Evolutionary conservation across 78 protist species (phyloP).

Genomic region (Polysphondylium violaceum): DNA sequence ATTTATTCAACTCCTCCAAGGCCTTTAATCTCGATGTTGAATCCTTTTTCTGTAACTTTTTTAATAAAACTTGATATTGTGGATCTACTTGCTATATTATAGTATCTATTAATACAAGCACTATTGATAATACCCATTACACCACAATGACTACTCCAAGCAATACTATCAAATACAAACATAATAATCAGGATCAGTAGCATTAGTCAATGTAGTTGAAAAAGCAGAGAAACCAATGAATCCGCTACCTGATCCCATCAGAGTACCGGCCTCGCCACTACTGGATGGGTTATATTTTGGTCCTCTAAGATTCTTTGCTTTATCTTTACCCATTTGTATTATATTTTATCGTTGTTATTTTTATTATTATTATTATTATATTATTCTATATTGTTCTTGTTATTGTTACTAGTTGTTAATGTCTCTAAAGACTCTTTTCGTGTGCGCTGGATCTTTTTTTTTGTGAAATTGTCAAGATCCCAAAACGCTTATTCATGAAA

Average conservation of each 20-base stretch:
- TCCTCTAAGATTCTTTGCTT: constrained; percentile 13
- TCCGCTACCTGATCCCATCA: constrained; percentile 11
- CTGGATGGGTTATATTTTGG: constrained; percentile 33
- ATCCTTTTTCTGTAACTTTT: constrained; percentile 59
- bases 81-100: constrained; percentile 60
- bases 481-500: no score
- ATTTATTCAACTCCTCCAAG: constrained; percentile 26
- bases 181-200: constrained; percentile 63
- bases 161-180: no score
- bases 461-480: no score
- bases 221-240: constrained; percentile 73
- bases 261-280: constrained; percentile 25
- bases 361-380: no score
- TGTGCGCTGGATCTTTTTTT: no score
- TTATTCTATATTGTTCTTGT: no score
- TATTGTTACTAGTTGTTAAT: no score
- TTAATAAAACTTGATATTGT: constrained; percentile 67
- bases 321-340: constrained; percentile 21
- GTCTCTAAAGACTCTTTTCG: no score
- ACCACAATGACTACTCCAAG: not conserved
- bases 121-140: not conserved
- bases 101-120: not conserved
- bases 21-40: constrained; percentile 59
- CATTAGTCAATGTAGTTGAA: constrained; percentile 35
- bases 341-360: no score